These are phyloP conservation scores for Debaryomyces maramus DNA, from an alignment of 805 yeast species.

Conservation along the genomic window DNA sequence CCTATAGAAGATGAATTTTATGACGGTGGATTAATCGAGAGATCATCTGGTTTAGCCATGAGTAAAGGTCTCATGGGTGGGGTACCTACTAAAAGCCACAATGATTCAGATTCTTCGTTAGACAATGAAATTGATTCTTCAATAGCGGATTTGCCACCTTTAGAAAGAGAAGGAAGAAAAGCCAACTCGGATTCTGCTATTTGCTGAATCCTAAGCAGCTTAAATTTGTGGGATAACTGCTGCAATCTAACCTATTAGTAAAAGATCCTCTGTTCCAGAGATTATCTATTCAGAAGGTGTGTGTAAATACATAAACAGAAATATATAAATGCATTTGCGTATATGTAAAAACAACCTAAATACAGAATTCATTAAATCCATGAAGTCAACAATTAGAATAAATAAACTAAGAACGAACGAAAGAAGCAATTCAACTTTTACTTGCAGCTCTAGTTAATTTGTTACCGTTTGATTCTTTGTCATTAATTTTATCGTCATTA, in stretches of 20 bases:
- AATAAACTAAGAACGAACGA: neutral
- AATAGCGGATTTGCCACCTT: slow-evolving; percentile 32
- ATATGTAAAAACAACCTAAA: too few species aligned
- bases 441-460: slow-evolving; percentile 43
- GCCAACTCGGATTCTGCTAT: slow-evolving; percentile 8
- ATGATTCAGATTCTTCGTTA: slow-evolving; percentile 3
- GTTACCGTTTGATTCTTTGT: slow-evolving; percentile 17
- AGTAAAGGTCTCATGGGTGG: slow-evolving; percentile 92
- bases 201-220: too few species aligned
- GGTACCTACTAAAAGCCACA: slow-evolving; percentile 60
- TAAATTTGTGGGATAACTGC: too few species aligned
- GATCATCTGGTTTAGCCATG: slow-evolving; percentile 82
- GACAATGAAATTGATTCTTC: slow-evolving; percentile 21
- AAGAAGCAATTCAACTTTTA: slow-evolving; percentile 24
- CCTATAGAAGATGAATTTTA: slow-evolving; percentile 91
- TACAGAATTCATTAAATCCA: slow-evolving; percentile 1
- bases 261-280: too few species aligned
- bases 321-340: too few species aligned
- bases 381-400: neutral
- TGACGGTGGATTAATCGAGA: slow-evolving; percentile 62
- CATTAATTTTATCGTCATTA: slow-evolving; percentile 18
- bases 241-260: too few species aligned
- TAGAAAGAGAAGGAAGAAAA: slow-evolving; percentile 38
- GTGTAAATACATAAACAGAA: too few species aligned
- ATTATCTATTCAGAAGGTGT: too few species aligned